Evolutionary conservation across 192 early-diverging fungal genomes (phyloP).

Genomic region (Umbelopsis sp.): DNA sequence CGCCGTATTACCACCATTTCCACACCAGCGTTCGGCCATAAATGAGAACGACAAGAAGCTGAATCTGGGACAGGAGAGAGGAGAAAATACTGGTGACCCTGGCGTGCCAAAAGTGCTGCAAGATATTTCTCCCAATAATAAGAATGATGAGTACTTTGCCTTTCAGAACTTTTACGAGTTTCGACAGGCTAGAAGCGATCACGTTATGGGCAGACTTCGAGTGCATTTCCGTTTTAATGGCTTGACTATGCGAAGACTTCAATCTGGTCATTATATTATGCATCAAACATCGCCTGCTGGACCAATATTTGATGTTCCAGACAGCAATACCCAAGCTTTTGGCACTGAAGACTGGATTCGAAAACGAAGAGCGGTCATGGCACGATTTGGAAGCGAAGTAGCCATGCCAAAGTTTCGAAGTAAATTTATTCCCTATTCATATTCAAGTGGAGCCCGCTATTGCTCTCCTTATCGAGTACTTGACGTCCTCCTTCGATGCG

Average conservation of each 20-base stretch:
- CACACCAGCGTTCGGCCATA: background rate
- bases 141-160: slow-evolving; percentile 2
- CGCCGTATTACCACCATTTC: background rate
- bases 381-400: background rate
- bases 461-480: slow-evolving; percentile 15
- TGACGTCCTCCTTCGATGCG: background rate
- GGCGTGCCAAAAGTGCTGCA: background rate
- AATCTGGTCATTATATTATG: background rate
- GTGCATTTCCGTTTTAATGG: background rate
- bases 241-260: background rate
- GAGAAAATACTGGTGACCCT: background rate
- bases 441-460: slow-evolving; percentile 2
- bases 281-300: background rate
- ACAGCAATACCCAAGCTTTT: background rate
- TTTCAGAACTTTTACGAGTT: slow-evolving; percentile 18
- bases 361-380: background rate
- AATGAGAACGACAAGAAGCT: background rate
- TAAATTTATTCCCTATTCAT: slow-evolving; percentile 7
- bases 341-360: background rate
- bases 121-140: background rate
- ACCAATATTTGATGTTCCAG: background rate
- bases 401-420: background rate
- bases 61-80: background rate
- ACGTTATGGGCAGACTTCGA: slow-evolving; percentile 13
- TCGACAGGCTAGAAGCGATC: slow-evolving; percentile 15